These are phyloP conservation scores for Neopestalotiopsis clavispora DNA, from an alignment of 2,329 filamentous ascomycete species.

Conservation along the genomic window DNA sequence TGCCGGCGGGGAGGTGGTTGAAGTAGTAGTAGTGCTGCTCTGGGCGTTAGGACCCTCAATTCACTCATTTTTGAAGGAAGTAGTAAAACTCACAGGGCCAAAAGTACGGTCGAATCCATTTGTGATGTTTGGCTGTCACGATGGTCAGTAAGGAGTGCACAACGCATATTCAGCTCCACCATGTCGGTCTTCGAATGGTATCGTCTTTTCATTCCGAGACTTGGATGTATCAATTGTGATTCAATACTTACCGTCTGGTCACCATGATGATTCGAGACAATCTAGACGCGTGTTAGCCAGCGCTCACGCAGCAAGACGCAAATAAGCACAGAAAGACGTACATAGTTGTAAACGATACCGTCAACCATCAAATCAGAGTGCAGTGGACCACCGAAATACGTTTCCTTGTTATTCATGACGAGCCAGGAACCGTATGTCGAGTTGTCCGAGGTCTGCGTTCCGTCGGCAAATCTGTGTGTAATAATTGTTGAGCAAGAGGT, in stretches of 20 bases:
- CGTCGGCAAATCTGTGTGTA: slow-evolving; percentile 48
- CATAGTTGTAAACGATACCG: slow-evolving; percentile 70
- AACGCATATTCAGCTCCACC: too few relatives aligned
- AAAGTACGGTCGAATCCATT: slow-evolving; percentile 69
- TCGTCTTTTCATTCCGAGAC: background rate
- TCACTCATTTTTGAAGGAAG: background rate
- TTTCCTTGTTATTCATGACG: slow-evolving; percentile 68
- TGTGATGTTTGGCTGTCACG: slow-evolving; percentile 59
- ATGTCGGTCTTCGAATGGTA: background rate
- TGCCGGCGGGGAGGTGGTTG: slow-evolving; percentile 56
- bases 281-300: background rate
- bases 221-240: background rate
- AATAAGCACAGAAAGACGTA: background rate
- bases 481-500: background rate
- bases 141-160: background rate
- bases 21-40: slow-evolving; percentile 62
- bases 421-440: slow-evolving; percentile 65
- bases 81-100: slow-evolving; percentile 46
- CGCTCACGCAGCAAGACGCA: too few relatives aligned
- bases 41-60: background rate
- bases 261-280: slow-evolving; percentile 66
- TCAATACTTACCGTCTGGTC: slow-evolving; percentile 48
- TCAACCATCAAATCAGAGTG: slow-evolving; percentile 69
- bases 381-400: slow-evolving; percentile 64
- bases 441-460: slow-evolving; percentile 52